Base-by-base conservation (phyloP, 768 basidiomycete genomes). In the Lyophyllum decastes region DNA sequence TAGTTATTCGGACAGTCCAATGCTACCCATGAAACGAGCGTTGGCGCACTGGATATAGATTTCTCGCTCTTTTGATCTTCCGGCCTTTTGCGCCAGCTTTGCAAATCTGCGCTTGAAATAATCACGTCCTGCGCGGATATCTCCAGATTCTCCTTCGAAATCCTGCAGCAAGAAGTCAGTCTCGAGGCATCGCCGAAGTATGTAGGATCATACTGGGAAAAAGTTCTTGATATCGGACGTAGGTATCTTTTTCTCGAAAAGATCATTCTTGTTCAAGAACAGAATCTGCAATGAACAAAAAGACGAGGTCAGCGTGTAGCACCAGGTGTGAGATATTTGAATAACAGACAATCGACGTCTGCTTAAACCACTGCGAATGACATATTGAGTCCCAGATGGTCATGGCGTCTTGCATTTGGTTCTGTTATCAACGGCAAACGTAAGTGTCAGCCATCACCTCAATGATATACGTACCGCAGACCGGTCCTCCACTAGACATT, bases 311-410 rank as follows among this genome's bases (percentile, higher is more conserved):
- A 24, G 40, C 4, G 46, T 16, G 35, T 44, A 24, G n/a, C n/a
- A n/a, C 40, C 4, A 11, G 26, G 17, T 21, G 41, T 8, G 25
- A 5, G 40, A 16, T 17, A 14, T 38, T 1, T 10, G 26, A 62
- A 54, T 43, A 22, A 40, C 52, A 24, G 27, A 94, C 94, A 54
- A 97, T 93, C 10, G 93, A 94, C 0, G 94, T 95, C 61, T 90
- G 85, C 73, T 92, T 91, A 76, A 97, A 97, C 94, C 94, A 97
- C 62, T 95, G 94, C 10, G 94, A 95, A 71, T 97, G 94, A 74
- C 94, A 95, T 82, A 98, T 95, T 41, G 94, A 94, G 65, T 98
- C 95, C 89, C 95, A 98, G 49, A 98, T 93, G n/a, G 93, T 93
- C 87, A 98, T 90, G 1, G 95, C 93, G 62, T 98, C 95, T 77